Evolutionary conservation across 352 stramenopile species (phyloP), one percentile per base, ranked within the genome.

Genomic region (Pythium grandisporangium): DNA sequence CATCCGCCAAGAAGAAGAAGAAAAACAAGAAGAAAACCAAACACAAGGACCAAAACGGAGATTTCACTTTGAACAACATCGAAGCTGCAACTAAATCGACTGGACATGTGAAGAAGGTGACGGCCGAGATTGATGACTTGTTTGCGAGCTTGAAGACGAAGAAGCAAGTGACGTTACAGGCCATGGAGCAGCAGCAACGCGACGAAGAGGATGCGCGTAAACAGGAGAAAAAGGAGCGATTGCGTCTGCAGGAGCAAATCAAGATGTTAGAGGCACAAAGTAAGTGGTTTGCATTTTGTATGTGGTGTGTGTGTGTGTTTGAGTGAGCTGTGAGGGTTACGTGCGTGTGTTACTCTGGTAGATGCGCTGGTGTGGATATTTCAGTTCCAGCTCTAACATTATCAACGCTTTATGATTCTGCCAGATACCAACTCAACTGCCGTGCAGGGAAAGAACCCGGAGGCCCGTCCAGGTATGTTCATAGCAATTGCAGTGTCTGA

Each of bases 261-360:
- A 86, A 89, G 48, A 67, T 72, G 55, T 62, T 90, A 7, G 76
- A 93, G 48, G 70, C 71, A 19, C 65, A 90, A 49, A 87, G 79
- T 93, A 55, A 37, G 74, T 72, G n/a, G 48, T 30, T 17, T 17
- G 25, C 6, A 2, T 26, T 11, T 13, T 26, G 16, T 19, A 32
- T 6, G 22, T n/a, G n/a, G 13, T 8, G 21, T 50, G 7, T 30
- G 4, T 39, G 30, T 32, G 7, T 26, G 14, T 10, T 8, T 27
- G 25, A n/a, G 10, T 33, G 19, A 39, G 30, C n/a, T 21, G 22
- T 20, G 17, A 35, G 33, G 29, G 44, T 34, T 16, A n/a, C n/a
- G n/a, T n/a, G n/a, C n/a, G n/a, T n/a, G n/a, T n/a, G n/a, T n/a
- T n/a, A n/a, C n/a, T n/a, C n/a, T n/a, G n/a, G n/a, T n/a, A n/a